Base-by-base conservation (phyloP, 805 yeast species). In the Myxozyma geophila region DNA sequence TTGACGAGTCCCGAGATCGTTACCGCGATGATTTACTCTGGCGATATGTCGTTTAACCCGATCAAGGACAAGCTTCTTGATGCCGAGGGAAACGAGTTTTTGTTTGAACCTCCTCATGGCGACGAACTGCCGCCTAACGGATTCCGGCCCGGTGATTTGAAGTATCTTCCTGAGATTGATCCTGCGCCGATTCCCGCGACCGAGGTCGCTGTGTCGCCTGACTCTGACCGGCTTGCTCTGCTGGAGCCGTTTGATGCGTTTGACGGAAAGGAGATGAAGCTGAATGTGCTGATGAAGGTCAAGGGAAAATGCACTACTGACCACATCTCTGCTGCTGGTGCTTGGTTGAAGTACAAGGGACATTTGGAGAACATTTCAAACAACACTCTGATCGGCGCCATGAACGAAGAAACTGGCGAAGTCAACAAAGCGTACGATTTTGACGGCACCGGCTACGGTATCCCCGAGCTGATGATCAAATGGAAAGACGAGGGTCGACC, bases 321-420 rank as follows among this genome's bases (percentile, higher is more conserved):
- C 83, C 99, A 93, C 83, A 93, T 93, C 76, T 93, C 98, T 75
- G 92, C 91, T 96, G 99, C 99, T 77, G 99, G 99, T 82, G 98
- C 98, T 77, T 93, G 99, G 99, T 89, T 93, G 86, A 93, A 93
- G 84, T 93, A 93, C 93, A 90, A 98, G 85, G 99, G 99, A 82
- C 99, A 93, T 84, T 85, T 93, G 83, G 93, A 92, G 84, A 93
- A 93, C 88, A 95, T 93, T 77, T 92, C 98, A 72, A 92, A 93
- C 87, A 93, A 95, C 86, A 93, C 95, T 83, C 92, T 93, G 97
- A 93, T 93, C 84, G 99, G 99, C 84, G 98, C 98, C 72, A 92
- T 87, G 79, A 93, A 93, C 82, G 92, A 92, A 77, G 98, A 89
- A 83, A 93, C 93, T 81, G 89, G 87, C 72, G 90, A 93, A 85